Conservation (phyloP, 2,329 filamentous ascomycete species). For the Fusarium luffae region DNA sequence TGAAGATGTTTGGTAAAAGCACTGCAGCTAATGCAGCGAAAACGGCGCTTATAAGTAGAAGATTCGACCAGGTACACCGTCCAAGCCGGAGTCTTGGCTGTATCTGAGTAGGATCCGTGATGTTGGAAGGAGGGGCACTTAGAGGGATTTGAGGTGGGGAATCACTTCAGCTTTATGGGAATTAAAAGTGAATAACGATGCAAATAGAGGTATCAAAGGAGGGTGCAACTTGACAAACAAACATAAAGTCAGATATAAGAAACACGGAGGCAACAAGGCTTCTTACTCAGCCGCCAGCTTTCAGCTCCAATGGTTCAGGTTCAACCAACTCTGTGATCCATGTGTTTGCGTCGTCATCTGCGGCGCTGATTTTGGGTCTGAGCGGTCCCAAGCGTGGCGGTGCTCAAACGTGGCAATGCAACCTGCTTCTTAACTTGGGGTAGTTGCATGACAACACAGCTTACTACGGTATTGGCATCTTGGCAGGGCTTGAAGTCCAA, state of each 20-base stretch:
- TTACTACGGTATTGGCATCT: slow-evolving; percentile 18
- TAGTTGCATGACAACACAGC: slow-evolving; percentile 14
- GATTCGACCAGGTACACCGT: slow-evolving; percentile 23
- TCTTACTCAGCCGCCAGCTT: slow-evolving; percentile 37
- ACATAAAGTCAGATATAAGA: slow-evolving; percentile 21
- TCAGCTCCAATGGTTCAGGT: slow-evolving; percentile 4
- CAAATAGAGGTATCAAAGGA: background rate
- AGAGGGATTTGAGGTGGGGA: slow-evolving; percentile 29
- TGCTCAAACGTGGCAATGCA: slow-evolving; percentile 35
- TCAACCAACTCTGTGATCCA: slow-evolving; percentile 17
- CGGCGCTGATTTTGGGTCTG: slow-evolving; percentile 29
- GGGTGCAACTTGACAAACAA: background rate
- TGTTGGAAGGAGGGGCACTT: slow-evolving; percentile 36
- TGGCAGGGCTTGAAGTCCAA: background rate
- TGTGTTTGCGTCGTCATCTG: slow-evolving; percentile 37
- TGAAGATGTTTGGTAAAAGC: slow-evolving; percentile 17
- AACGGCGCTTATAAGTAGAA: slow-evolving; percentile 16
- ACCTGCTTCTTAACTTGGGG: background rate
- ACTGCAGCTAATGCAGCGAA: slow-evolving; percentile 15
- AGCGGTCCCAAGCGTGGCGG: slow-evolving; percentile 32
- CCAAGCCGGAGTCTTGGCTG: slow-evolving; percentile 14
- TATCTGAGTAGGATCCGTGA: slow-evolving; percentile 33
- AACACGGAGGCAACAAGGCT: slow-evolving; percentile 28
- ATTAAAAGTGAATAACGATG: background rate
- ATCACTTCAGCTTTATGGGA: slow-evolving; percentile 16